These are phyloP conservation scores for Gigaspora rosea DNA, from an alignment of 192 early-diverging fungal genomes.

Conservation along the genomic window DNA sequence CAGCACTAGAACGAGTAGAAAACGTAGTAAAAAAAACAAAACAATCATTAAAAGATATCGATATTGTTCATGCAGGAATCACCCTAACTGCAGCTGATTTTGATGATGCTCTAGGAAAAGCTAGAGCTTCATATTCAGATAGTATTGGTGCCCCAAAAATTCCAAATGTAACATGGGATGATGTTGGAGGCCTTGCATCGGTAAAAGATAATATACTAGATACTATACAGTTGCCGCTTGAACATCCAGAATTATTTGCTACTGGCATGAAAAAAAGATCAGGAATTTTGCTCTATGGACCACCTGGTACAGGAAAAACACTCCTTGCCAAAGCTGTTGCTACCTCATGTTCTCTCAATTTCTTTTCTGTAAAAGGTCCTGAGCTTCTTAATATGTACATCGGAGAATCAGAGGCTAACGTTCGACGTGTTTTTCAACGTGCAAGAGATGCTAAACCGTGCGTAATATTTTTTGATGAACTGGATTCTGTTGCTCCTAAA, in stretches of 20 bases:
- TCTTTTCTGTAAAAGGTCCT: constrained; percentile 98
- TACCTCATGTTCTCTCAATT: constrained; percentile 96
- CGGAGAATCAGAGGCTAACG: constrained; percentile 98
- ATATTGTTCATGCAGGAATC: constrained; percentile 70
- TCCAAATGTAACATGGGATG: constrained; percentile 97
- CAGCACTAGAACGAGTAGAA: constrained; percentile 62
- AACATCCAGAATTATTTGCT: constrained; percentile 95
- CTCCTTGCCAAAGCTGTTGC: constrained; percentile 98
- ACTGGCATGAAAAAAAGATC: constrained; percentile 92
- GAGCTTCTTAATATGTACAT: constrained; percentile 99
- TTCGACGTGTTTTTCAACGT: constrained; percentile 91
- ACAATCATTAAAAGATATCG: constrained; percentile 44
- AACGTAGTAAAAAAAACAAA: constrained; percentile 42
- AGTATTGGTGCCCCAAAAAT: constrained; percentile 97
- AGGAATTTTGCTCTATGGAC: constrained; percentile 93
- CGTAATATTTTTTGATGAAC: constrained; percentile 98
- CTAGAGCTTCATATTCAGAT: constrained; percentile 83
- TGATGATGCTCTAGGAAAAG: constrained; percentile 73
- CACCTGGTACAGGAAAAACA: constrained; percentile 98
- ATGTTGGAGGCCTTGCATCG: constrained; percentile 91
- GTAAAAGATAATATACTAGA: constrained; percentile 94
- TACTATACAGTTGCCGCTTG: constrained; percentile 94
- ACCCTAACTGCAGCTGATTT: constrained; percentile 79
- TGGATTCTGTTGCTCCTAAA: constrained; percentile 98
- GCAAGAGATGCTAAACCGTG: constrained; percentile 97